A percentile compares a stretch with the other conserved stretches of the same genome.
phyloP scores from a whole-genome alignment of 768 basidiomycete genomes.

The Rhizopogon sp. region DNA sequence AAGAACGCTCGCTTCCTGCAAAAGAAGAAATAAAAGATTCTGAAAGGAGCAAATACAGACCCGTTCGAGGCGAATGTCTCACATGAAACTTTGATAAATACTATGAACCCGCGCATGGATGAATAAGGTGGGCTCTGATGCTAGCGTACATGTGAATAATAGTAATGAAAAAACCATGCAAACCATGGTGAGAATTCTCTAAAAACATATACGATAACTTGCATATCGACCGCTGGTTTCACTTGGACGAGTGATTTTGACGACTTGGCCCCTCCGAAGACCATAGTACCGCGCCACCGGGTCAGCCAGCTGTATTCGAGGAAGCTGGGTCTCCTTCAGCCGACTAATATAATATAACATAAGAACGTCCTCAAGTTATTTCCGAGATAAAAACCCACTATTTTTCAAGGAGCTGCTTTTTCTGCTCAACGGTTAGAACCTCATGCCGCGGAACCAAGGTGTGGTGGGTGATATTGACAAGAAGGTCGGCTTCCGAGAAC shows the following conservation, averaged over 20 bases:
- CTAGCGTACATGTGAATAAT: conserved; percentile 1
- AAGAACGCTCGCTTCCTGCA: background rate
- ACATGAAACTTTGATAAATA: background rate
- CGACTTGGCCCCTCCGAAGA: conserved; percentile 90
- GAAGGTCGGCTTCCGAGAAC: conserved; percentile 92
- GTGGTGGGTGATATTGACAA: conserved; percentile 97
- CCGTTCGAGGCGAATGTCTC: background rate
- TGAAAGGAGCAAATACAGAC: background rate
- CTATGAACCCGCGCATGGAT: conserved; percentile 1
- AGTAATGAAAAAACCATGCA: background rate
- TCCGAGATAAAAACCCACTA: conserved; percentile 62
- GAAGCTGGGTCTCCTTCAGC: conserved; percentile 95
- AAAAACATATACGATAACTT: conserved; percentile 90
- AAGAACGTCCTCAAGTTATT: conserved; percentile 7
- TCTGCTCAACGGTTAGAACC: conserved; percentile 80
- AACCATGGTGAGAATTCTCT: conserved; percentile 12
- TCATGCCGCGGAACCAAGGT: conserved; percentile 92
- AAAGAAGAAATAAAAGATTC: background rate
- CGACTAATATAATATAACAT: conserved; percentile 50
- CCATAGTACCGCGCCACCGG: conserved; percentile 99
- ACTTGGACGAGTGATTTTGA: conserved; percentile 95
- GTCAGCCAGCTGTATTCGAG: conserved; percentile 93
- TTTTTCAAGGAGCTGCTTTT: conserved; percentile 79
- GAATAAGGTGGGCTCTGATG: background rate
- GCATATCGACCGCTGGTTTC: conserved; percentile 95